phyloP scores from a whole-genome alignment of 306 rosid species.

The Cicer chorassanicum region DNA sequence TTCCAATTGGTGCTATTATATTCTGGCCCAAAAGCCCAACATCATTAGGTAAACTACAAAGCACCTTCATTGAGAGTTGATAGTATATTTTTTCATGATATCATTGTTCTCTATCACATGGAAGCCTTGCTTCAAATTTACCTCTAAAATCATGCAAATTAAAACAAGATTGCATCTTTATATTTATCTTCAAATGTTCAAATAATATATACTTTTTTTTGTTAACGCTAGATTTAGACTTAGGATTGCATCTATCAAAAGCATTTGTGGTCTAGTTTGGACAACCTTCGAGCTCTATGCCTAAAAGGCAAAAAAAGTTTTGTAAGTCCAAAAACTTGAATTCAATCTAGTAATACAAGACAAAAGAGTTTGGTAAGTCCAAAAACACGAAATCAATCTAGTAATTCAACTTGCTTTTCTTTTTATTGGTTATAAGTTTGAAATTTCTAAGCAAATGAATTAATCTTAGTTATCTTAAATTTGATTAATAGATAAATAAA shows the following conservation, averaged over 20 bases:
- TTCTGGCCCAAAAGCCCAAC: conserved; percentile 45
- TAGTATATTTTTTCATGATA: neutral
- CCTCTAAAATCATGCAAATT: conserved; percentile 14
- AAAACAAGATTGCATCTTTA: neutral
- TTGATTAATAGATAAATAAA: no score
- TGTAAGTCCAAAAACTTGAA: no score
- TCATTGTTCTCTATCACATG: neutral
- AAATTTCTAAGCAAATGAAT: no score
- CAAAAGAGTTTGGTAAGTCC: no score
- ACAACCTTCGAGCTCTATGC: no score
- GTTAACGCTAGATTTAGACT: neutral
- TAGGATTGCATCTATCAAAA: neutral
- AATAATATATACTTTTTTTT: neutral
- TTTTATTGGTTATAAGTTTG: no score
- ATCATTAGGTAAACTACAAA: conserved; percentile 16
- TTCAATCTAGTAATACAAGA: no score
- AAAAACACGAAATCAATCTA: no score
- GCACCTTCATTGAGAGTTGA: neutral
- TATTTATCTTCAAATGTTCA: neutral
- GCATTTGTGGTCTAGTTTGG: neutral
- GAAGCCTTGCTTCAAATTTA: conserved; percentile 3
- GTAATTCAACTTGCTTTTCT: no score
- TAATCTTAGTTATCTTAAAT: no score
- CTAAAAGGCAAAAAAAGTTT: no score
- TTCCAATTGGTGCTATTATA: conserved; percentile 40